Percentiles rank a stretch among this genome's conserved stretches.
Evolutionary conservation across 2,329 filamentous ascomycete species (phyloP).

Genomic region (Colletotrichum tofieldiae): DNA sequence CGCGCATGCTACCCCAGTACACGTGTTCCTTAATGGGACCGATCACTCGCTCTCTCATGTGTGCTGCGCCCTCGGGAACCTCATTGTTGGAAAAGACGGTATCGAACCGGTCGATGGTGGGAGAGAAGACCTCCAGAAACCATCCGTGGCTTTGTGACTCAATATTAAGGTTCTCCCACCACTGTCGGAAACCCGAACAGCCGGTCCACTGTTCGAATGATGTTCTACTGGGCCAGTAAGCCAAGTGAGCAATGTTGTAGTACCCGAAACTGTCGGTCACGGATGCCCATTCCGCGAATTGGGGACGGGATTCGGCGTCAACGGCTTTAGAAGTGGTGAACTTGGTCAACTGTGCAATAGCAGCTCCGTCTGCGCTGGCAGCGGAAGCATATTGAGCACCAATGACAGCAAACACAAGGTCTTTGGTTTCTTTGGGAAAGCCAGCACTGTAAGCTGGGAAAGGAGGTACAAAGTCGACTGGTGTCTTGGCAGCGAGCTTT

Average conservation of each 20-base stretch:
- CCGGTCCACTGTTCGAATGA: slow-evolving; percentile 52
- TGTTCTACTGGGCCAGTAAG: slow-evolving; percentile 55
- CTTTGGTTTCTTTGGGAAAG: slow-evolving; percentile 41
- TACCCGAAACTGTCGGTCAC: slow-evolving; percentile 40
- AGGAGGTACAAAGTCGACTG: slow-evolving; percentile 37
- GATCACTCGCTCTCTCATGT: slow-evolving; percentile 56
- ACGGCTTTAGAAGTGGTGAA: slow-evolving; percentile 34
- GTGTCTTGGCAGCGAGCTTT: slow-evolving; percentile 33
- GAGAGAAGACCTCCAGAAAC: slow-evolving; percentile 61
- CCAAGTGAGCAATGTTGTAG: slow-evolving; percentile 49
- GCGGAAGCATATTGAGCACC: slow-evolving; percentile 39
- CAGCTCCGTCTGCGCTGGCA: slow-evolving; percentile 9
- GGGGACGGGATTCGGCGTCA: slow-evolving; percentile 6
- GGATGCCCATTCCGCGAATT: slow-evolving; percentile 41
- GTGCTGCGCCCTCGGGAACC: slow-evolving; percentile 57
- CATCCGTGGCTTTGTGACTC: slow-evolving; percentile 52
- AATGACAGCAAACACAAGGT: slow-evolving; percentile 43
- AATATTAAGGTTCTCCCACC: slow-evolving; percentile 54
- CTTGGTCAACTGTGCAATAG: slow-evolving; percentile 29
- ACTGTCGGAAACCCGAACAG: slow-evolving; percentile 54
- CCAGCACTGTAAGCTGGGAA: slow-evolving; percentile 42
- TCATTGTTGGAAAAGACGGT: slow-evolving; percentile 57
- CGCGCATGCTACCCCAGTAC: slow-evolving; percentile 64
- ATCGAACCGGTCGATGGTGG: slow-evolving; percentile 60
- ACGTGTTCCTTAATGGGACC: slow-evolving; percentile 59